Conservation (phyloP, 2,329 filamentous ascomycete species). For the Geosmithia putterillii region DNA sequence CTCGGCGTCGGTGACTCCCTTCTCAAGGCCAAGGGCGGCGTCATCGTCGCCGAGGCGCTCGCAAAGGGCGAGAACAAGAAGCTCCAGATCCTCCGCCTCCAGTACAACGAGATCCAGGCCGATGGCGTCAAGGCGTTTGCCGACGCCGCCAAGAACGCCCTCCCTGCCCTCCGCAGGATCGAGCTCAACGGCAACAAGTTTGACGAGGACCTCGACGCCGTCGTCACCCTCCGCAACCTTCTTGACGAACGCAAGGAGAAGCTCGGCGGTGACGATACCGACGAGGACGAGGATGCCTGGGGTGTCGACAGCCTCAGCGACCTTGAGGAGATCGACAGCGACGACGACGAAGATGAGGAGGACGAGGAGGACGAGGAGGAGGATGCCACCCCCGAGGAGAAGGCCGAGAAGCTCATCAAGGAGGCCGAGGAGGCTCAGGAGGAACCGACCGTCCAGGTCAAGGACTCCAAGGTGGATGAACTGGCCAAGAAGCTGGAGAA, state of each 20-base stretch:
- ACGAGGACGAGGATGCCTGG: slow-evolving; percentile 66
- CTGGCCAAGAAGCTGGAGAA: slow-evolving; percentile 66
- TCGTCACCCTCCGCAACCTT: slow-evolving; percentile 56
- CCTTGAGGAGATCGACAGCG: slow-evolving; percentile 63
- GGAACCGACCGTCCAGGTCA: slow-evolving; percentile 56
- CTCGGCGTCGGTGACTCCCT: slow-evolving; percentile 84
- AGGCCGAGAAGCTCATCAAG: slow-evolving; percentile 56
- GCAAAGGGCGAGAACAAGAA: slow-evolving; percentile 64
- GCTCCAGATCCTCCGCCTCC: slow-evolving; percentile 69
- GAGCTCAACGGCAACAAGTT: slow-evolving; percentile 98
- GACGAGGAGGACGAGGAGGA: slow-evolving; percentile 59
- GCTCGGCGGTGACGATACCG: slow-evolving; percentile 40
- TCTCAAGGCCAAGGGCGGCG: slow-evolving; percentile 63
- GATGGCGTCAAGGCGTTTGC: slow-evolving; percentile 61
- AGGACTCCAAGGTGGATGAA: slow-evolving; percentile 70
- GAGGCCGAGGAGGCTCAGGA: slow-evolving; percentile 62
- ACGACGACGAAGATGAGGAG: slow-evolving; percentile 56
- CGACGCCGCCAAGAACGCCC: slow-evolving; percentile 49
- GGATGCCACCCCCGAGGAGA: slow-evolving; percentile 47
- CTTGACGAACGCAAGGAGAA: slow-evolving; percentile 71
- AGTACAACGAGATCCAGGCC: slow-evolving; percentile 89
- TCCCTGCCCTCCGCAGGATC: slow-evolving; percentile 71
- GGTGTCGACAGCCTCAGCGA: slow-evolving; percentile 79
- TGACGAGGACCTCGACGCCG: slow-evolving; percentile 65
- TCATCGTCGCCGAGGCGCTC: slow-evolving; percentile 62